A percentile compares a stretch with the other conserved stretches of the same genome.
Evolutionary conservation across 768 basidiomycete genomes (phyloP).

Genomic region (Infundibulicybe gibba): DNA sequence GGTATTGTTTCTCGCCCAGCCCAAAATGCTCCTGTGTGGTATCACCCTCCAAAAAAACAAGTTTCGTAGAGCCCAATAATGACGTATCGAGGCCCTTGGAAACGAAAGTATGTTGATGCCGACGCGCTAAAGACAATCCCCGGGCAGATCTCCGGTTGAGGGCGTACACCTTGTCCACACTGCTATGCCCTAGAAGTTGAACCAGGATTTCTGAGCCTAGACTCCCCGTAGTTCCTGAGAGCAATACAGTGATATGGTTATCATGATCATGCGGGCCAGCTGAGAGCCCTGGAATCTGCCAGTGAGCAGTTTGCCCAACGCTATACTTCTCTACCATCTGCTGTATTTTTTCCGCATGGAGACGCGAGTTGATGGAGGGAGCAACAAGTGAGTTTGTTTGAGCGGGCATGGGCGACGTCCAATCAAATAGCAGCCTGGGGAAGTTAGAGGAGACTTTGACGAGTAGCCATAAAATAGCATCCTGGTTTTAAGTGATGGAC

Average conservation of each 20-base stretch:
- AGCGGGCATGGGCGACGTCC: too few species aligned
- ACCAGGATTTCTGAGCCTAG: constrained; percentile 33
- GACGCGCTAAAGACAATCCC: constrained; percentile 6
- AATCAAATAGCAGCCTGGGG: too few species aligned
- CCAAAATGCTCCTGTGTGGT: constrained; percentile 18
- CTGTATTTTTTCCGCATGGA: neutral
- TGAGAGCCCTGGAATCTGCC: neutral
- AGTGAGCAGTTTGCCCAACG: neutral
- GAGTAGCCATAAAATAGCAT: too few species aligned
- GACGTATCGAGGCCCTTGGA: constrained; percentile 18
- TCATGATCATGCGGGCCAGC: neutral
- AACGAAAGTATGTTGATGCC: constrained; percentile 23
- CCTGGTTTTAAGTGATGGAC: too few species aligned
- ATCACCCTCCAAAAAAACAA: constrained; percentile 26
- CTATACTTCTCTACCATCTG: neutral
- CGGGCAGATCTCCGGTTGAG: constrained; percentile 20
- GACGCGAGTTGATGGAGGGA: too few species aligned
- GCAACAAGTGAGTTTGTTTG: too few species aligned
- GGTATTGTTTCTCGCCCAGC: constrained; percentile 10
- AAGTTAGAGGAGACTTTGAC: too few species aligned
- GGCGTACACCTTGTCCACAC: constrained; percentile 26
- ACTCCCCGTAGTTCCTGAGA: constrained; percentile 39
- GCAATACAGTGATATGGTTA: constrained; percentile 18
- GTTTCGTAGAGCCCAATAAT: constrained; percentile 18
- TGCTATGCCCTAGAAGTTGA: constrained; percentile 15